Base-by-base conservation (phyloP, 495 filamentous ascomycete genomes). In the Thozetella sp. region DNA sequence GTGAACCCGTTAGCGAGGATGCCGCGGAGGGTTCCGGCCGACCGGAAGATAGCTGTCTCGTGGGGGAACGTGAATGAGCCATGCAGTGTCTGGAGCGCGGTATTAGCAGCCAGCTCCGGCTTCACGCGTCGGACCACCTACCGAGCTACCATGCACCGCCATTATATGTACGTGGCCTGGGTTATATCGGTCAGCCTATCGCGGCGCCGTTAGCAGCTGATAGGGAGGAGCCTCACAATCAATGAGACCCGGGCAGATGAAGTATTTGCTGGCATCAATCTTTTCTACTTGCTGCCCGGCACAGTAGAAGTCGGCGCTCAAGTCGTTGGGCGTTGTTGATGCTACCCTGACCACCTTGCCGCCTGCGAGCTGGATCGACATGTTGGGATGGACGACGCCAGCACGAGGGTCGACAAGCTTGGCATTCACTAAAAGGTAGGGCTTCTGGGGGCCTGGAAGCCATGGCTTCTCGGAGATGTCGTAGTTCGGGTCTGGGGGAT, bases 1-100 rank as follows among this genome's bases (percentile, higher is more conserved):
- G 82, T 84, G 68, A 84, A 86, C 2, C 81, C 83, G 17, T 37
- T 37, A 15, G 30, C 6, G 30, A 37, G 30, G 30, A 37, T 37
- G 6, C 30, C 30, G 30, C 30, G 30, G 30, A 37, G 30, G 15
- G 30, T 37, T 37, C 30, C 30, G 6, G 30, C 30, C 6, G 30
- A 37, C 30, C 30, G 6, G 30, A 37, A 37, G 15, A 37, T 37
- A 15, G 30, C 30, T 6, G 30, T 37, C 30, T 37, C 30, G 30
- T 37, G 30, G 6, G 30, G 30, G 30, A 37, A 37, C 6, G 30
- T 37, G 30, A 37, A 37, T 37, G 30, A 6, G 15, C 30, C 30
- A 15, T 37, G 30, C 15, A 37, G 30, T 37, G 30, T 37, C 30
- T 37, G 15, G 6, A 15, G 30, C 30, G 6, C 30, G 15, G 6